phyloP scores from a whole-genome alignment of 768 basidiomycete species.

The Hygrophorus pudorinus region DNA sequence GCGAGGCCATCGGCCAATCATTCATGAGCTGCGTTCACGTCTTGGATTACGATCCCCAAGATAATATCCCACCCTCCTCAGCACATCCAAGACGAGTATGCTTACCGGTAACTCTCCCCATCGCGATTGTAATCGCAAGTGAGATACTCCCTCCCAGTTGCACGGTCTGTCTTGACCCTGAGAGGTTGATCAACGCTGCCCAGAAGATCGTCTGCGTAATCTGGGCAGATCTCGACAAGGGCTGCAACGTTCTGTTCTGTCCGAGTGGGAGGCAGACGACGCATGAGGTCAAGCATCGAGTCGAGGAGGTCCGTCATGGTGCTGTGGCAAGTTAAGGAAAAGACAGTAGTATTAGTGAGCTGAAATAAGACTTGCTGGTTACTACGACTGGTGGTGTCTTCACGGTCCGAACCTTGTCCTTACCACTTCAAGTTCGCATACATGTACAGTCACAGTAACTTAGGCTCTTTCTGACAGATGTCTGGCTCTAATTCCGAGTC shows the following conservation, averaged over 20 bases:
- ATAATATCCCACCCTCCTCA: too few relatives aligned
- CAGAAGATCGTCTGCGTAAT: slow-evolving; percentile 90
- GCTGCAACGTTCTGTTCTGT: slow-evolving; percentile 82
- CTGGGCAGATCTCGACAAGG: slow-evolving; percentile 78
- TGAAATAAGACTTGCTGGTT: too few relatives aligned
- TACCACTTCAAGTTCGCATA: too few relatives aligned
- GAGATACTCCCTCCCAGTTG: slow-evolving; percentile 82
- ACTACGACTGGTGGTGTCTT: too few relatives aligned
- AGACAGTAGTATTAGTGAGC: too few relatives aligned
- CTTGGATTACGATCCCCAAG: background rate
- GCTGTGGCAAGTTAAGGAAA: too few relatives aligned
- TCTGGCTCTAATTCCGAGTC: too few relatives aligned
- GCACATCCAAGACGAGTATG: slow-evolving; percentile 5
- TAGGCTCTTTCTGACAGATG: too few relatives aligned
- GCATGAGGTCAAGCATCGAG: slow-evolving; percentile 92
- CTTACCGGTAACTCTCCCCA: slow-evolving; percentile 82
- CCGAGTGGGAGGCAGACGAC: slow-evolving; percentile 86
- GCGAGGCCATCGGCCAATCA: background rate
- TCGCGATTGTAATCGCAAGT: slow-evolving; percentile 92
- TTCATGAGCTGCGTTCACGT: slow-evolving; percentile 6
- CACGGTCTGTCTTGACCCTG: slow-evolving; percentile 67
- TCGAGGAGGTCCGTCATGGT: slow-evolving; percentile 73
- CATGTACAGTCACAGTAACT: too few relatives aligned
- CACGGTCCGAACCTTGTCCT: too few relatives aligned
- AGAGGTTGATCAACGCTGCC: slow-evolving; percentile 94